A percentile compares a stretch with the other conserved stretches of the same genome.
Conservation (phyloP, 2,329 filamentous ascomycete genomes). For the Blastomyces parvus region DNA sequence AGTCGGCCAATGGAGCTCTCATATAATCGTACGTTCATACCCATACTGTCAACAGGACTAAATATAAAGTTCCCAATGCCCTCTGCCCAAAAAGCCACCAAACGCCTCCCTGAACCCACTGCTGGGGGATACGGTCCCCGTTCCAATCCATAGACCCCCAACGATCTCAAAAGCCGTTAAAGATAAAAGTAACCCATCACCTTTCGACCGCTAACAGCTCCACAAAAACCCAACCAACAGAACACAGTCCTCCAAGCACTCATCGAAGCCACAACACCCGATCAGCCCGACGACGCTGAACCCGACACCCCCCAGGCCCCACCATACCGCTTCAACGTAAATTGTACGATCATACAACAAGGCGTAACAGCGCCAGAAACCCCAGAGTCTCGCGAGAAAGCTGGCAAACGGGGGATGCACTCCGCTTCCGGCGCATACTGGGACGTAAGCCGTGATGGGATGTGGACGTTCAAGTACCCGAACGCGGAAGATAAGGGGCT, state of each 20-base stretch:
- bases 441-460: constrained; percentile 44
- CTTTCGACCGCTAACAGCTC: neutral
- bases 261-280: constrained; percentile 34
- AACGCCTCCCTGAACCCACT: neutral
- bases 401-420: constrained; percentile 66
- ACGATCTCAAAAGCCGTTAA: constrained; percentile 7
- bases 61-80: neutral
- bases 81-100: neutral
- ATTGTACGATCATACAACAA: constrained; percentile 97
- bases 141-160: neutral
- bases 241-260: constrained; percentile 34
- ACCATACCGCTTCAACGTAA: constrained; percentile 91
- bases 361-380: constrained; percentile 53
- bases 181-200: neutral
- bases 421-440: constrained; percentile 43
- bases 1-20: constrained; percentile 80
- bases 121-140: neutral
- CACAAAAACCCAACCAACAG: constrained; percentile 17
- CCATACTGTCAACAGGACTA: neutral
- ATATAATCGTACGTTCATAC: constrained; percentile 66
- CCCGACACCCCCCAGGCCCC: constrained; percentile 31
- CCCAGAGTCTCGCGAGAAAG: constrained; percentile 42
- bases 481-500: constrained; percentile 39
- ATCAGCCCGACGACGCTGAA: constrained; percentile 26
- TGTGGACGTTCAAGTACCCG: constrained; percentile 45